Conservation (phyloP, 2,329 filamentous ascomycete species). For the Beauveria caledonica region DNA sequence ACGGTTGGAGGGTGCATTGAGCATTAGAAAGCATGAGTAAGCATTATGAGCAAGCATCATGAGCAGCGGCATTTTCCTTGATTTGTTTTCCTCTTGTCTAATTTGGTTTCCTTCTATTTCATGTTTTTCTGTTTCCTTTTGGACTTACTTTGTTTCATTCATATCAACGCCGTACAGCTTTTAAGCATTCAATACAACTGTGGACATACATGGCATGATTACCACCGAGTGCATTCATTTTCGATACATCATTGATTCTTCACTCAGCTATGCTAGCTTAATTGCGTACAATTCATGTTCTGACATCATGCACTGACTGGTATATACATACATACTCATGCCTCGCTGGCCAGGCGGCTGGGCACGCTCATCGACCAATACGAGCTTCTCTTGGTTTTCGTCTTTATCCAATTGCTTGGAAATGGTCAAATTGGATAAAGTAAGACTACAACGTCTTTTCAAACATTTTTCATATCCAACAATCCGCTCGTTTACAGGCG, state of each 20-base stretch:
- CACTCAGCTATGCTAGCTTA: not conserved
- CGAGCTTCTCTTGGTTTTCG: not conserved
- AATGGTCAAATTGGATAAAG: not conserved
- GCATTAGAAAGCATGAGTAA: not conserved
- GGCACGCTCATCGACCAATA: not conserved
- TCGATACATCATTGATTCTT: not conserved
- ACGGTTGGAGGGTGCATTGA: slow-evolving; percentile 1
- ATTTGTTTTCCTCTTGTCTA: not conserved
- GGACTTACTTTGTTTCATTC: not conserved
- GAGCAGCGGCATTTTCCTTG: not conserved
- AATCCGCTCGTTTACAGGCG: slow-evolving; percentile 1
- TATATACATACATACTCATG: slow-evolving; percentile 1
- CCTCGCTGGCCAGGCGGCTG: not conserved
- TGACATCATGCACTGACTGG: not conserved
- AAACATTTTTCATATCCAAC: not conserved
- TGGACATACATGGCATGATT: too few relatives aligned
- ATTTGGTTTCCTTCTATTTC: not conserved
- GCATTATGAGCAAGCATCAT: slow-evolving; percentile 1
- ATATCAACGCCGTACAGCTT: too few relatives aligned
- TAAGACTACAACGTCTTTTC: not conserved
- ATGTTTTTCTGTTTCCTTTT: not conserved
- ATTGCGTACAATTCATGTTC: not conserved
- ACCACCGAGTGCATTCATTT: too few relatives aligned
- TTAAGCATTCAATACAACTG: too few relatives aligned
- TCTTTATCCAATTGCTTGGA: not conserved